These are phyloP conservation scores for Litsea cubeba DNA, from an alignment of 164 flowering plant species.

Conservation along the genomic window DNA sequence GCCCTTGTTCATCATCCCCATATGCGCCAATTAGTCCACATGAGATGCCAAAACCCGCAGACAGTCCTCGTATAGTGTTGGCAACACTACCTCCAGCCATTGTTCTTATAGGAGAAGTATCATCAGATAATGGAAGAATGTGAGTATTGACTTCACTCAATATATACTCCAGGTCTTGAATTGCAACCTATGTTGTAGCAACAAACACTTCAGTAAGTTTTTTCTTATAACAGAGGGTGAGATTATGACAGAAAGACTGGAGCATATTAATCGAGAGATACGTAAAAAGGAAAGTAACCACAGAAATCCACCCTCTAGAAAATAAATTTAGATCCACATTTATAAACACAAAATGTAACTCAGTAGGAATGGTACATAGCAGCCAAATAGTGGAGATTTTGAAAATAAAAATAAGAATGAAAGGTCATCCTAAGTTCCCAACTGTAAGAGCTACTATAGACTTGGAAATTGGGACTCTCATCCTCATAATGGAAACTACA, in stretches of 20 bases:
- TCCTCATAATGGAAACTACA: neutral
- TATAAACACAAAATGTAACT: neutral
- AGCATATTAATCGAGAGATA: no score
- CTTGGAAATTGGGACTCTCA: neutral
- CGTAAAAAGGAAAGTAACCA: no score
- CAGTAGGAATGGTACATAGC: neutral
- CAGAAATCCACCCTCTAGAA: no score
- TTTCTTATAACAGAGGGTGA: neutral
- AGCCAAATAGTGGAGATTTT: neutral
- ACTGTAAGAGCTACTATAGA: neutral
- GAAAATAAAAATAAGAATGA: neutral
- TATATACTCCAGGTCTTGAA: slow-evolving; percentile 66
- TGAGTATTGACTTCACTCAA: slow-evolving; percentile 54
- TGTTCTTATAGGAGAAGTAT: slow-evolving; percentile 45
- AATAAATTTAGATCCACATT: no score
- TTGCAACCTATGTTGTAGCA: slow-evolving; percentile 46
- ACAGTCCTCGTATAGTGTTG: slow-evolving; percentile 82
- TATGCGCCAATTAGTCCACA: slow-evolving; percentile 85
- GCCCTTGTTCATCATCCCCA: slow-evolving; percentile 89
- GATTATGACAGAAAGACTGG: neutral
- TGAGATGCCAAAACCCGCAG: slow-evolving; percentile 69
- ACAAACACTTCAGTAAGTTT: neutral
- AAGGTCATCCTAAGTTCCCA: neutral
- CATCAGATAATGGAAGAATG: slow-evolving; percentile 38
- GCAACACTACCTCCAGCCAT: slow-evolving; percentile 96